Conservation (phyloP, 2,329 filamentous ascomycete genomes). For the Ceratocystiopsis brevicomis region DNA sequence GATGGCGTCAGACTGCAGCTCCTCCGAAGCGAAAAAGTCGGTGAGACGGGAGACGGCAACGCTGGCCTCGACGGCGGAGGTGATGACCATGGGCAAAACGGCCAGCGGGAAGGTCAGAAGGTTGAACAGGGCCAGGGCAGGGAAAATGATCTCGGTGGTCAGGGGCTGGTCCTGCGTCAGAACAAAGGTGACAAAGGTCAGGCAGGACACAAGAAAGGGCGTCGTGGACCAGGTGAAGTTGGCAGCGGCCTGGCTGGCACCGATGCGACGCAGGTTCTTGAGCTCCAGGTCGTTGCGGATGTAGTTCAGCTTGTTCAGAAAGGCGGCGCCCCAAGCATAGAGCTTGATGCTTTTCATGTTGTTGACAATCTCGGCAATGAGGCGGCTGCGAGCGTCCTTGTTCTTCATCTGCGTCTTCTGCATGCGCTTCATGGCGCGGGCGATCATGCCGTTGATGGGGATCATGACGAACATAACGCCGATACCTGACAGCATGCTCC, state of each 20-base stretch:
- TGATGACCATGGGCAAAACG: constrained; percentile 94
- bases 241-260: constrained; percentile 78
- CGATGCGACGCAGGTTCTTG: constrained; percentile 89
- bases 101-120: constrained; percentile 86
- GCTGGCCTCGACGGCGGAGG: constrained; percentile 84
- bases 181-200: constrained; percentile 88
- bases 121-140: constrained; percentile 86
- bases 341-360: constrained; percentile 99
- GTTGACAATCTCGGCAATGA: constrained; percentile 95
- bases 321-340: constrained; percentile 91
- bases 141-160: constrained; percentile 90
- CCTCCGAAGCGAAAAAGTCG: constrained; percentile 68
- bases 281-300: constrained; percentile 92
- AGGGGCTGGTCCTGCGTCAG: constrained; percentile 63
- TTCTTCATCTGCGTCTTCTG: constrained; percentile 99
- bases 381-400: constrained; percentile 78
- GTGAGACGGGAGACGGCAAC: constrained; percentile 79
- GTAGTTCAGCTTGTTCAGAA: constrained; percentile 92
- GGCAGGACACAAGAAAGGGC: constrained; percentile 92
- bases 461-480: constrained; percentile 96
- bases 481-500: constrained; percentile 89
- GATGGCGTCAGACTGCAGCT: constrained; percentile 75
- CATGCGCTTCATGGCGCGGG: constrained; percentile 78
- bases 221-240: constrained; percentile 98
- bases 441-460: constrained; percentile 82